These are phyloP conservation scores for Phialocephala subalpina DNA, from an alignment of 2,329 filamentous ascomycete genomes.

Conservation along the genomic window DNA sequence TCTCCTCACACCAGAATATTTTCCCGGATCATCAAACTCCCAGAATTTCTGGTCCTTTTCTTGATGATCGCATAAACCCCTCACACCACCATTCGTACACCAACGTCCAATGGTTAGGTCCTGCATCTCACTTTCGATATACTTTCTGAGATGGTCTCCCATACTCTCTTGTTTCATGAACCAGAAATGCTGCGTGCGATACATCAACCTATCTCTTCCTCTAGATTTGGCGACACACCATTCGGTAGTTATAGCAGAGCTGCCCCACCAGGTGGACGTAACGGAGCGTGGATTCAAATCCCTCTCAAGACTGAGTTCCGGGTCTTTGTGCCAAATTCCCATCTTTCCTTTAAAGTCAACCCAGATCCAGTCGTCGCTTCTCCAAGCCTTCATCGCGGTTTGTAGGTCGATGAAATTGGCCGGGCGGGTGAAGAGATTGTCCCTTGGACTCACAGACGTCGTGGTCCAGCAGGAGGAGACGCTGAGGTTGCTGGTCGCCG, in stretches of 20 bases:
- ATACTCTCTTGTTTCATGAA: background rate
- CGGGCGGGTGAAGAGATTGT: background rate
- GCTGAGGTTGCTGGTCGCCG: background rate
- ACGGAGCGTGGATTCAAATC: background rate
- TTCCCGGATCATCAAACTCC: background rate
- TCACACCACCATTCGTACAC: background rate
- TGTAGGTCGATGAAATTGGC: background rate
- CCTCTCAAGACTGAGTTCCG: background rate
- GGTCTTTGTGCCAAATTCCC: background rate
- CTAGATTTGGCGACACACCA: background rate
- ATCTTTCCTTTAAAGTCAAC: background rate
- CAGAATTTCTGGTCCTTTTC: background rate
- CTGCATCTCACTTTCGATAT: background rate
- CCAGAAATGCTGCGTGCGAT: conserved; percentile 8
- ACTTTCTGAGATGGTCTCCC: background rate
- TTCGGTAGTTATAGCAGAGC: background rate
- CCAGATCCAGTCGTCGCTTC: background rate
- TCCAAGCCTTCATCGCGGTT: background rate
- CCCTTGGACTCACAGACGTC: background rate
- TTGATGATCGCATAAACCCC: background rate
- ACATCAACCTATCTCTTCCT: background rate
- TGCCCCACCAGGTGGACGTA: background rate
- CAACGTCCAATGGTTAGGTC: background rate
- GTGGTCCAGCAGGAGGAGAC: background rate
- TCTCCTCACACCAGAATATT: background rate